Evolutionary conservation across 2,329 filamentous ascomycete genomes (phyloP), one percentile per base, ranked within the genome.

Genomic region (Westerdykella aurantiaca): DNA sequence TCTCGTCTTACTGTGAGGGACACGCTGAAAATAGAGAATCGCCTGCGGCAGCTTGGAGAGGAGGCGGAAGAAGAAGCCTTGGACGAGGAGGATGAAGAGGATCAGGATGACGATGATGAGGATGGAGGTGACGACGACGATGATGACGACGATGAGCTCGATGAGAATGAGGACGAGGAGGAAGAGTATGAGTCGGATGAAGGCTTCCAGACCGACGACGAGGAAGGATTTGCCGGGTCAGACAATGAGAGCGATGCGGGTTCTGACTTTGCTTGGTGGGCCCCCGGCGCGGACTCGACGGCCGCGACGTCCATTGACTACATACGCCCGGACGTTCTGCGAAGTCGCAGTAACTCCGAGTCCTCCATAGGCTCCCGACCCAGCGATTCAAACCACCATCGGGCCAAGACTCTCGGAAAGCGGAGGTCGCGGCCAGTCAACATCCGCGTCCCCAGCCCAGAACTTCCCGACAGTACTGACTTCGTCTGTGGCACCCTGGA

Each of bases 401-500:
- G 57, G 56, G 37, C 54, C 16, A 31, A 47, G 34, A 58, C 59
- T 18, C 39, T 46, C 9, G 33, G 47, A 51, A 59, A 58, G 21
- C 63, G 74, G 65, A 56, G 68, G 66, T 71, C 74, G 76, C 72
- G 64, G 35, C 72, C 72, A 34, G 60, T 69, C 38, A 80, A 77
- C 49, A 81, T 83, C 53, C 83, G 83, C 17, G 77, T 81, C 33
- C 60, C 63, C 14, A 86, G 85, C 1, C 87, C 88, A 2, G 88
- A 95, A 61, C 75, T 98, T 10, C 93, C 93, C 1, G 93, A 98
- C 66, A 96, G 90, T 68, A 97, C 93, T 12, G 93, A 98, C 66
- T 98, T 98, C 54, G 93, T 98, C n/a, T 97, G 93, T 60, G 93
- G 93, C 46, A 98, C 93, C 1, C 76, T 98, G 16, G 93, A 98